Percentiles rank a stretch among this genome's conserved stretches.
Conservation (phyloP, 164 flowering plant species). For the Vitis labrusca region DNA sequence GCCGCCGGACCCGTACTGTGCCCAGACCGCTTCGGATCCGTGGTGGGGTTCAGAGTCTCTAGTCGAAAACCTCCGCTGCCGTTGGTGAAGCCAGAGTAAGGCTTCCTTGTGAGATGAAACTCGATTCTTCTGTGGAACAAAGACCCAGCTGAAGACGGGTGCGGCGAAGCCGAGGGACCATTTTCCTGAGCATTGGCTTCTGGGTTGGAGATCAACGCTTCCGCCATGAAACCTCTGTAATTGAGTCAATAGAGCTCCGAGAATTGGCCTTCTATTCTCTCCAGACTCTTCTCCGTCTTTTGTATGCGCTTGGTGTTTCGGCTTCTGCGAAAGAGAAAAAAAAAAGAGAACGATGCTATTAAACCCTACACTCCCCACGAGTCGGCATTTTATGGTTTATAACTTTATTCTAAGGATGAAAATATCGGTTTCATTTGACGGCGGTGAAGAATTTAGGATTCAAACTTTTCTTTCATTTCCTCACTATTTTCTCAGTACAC, state of each 20-base stretch:
- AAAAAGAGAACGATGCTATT: neutral
- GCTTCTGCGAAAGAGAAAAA: conserved; percentile 24
- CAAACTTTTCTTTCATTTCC: too few relatives aligned
- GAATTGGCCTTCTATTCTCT: too few relatives aligned
- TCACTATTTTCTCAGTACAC: too few relatives aligned
- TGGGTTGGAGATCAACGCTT: conserved; percentile 6
- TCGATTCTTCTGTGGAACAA: conserved; percentile 47
- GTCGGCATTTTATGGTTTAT: too few relatives aligned
- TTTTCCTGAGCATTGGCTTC: conserved; percentile 9
- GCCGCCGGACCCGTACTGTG: conserved; percentile 8
- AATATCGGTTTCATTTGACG: too few relatives aligned
- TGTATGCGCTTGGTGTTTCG: conserved; percentile 2
- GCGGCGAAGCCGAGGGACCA: conserved; percentile 9
- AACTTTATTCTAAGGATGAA: too few relatives aligned
- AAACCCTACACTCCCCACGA: too few relatives aligned
- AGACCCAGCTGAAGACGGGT: conserved; percentile 13
- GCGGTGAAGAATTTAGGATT: too few relatives aligned
- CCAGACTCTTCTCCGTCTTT: too few relatives aligned
- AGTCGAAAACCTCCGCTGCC: conserved; percentile 46
- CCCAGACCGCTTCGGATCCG: neutral
- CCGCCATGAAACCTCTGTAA: conserved; percentile 14
- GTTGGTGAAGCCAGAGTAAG: conserved; percentile 27
- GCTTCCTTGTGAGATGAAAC: conserved; percentile 59
- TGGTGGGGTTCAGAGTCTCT: conserved; percentile 66
- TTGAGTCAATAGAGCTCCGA: too few relatives aligned